Base-by-base conservation (phyloP, 2,329 filamentous ascomycete species). In the Aureobasidium sp. region DNA sequence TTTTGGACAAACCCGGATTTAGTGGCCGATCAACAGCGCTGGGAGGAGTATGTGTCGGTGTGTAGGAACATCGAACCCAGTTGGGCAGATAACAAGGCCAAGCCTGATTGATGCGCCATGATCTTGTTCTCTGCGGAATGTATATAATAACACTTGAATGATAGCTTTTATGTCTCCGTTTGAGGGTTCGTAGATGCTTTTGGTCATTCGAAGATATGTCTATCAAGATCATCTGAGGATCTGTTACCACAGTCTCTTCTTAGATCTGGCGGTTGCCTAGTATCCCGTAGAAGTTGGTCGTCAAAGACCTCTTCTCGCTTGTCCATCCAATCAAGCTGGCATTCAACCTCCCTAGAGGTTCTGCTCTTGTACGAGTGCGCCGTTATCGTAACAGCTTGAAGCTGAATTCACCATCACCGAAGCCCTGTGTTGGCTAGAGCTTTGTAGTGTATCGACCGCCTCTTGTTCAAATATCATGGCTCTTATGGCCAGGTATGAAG, bases 1-100 rank as follows among this genome's bases (percentile, higher is more conserved):
- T 99, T 99, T 71, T 99, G 94, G 92, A 99, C 94, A 1, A 94
- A 89, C 1, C 83, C 84, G 51, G 79, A 87, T 62, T 77, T 84
- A 47, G 76, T 83, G 51, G 80, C 79, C 60, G 72, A 69, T 51
- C 63, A 66, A 62, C 66, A 68, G 63, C 74, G 74, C 63, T 82
- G 79, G 75, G 70, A 74, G 64, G 79, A 81, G 39, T 82, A 81
- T 71, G 74, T 79, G 4, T 72, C 69, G 53, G 78, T 82, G 27
- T 83, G 80, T 68, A 70, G 69, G 50, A 72, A 70, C 1, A 78
- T 82, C 63, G 71, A 72, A 63, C 77, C 80, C 12, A 82, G 78
- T 67, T 80, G 80, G 77, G 71, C 72, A 48, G 78, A 80, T 67
- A 70, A 72, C 61, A 76, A 70, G 64, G 67, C 69, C 1, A 42